Evolutionary conservation across 139 green algal species (phyloP).

Genomic region (Chlorella vulgaris): DNA sequence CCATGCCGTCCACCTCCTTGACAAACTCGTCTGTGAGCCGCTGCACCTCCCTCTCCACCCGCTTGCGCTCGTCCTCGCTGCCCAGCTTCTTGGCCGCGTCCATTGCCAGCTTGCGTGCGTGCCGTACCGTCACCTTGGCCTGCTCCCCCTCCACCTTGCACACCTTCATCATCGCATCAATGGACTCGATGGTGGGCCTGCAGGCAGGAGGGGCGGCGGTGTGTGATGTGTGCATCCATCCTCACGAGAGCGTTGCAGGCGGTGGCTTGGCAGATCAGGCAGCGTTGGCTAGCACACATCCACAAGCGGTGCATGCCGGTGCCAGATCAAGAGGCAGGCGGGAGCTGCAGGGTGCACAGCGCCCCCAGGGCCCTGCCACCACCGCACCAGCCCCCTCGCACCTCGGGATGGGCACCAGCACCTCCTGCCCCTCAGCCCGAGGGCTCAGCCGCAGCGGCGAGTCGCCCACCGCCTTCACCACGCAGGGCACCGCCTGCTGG

Average conservation of each 20-base stretch:
- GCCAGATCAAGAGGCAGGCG: no score
- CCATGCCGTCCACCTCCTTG: constrained; percentile 29
- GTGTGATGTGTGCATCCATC: neutral
- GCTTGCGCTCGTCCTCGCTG: constrained; percentile 39
- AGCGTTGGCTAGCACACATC: no score
- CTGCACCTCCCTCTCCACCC: constrained; percentile 60
- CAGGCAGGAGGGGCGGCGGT: neutral
- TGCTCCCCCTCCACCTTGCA: constrained; percentile 65
- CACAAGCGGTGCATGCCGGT: no score
- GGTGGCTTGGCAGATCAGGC: no score
- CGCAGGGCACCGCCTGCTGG: constrained; percentile 54
- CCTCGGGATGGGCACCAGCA: constrained; percentile 62
- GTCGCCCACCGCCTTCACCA: constrained; percentile 66
- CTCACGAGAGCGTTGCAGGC: neutral
- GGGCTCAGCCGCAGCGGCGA: constrained; percentile 71
- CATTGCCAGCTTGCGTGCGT: constrained; percentile 62
- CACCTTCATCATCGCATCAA: constrained; percentile 68
- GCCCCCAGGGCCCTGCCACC: neutral
- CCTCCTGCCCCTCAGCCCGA: constrained; percentile 48
- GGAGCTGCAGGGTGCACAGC: neutral
- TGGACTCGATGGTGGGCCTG: constrained; percentile 53
- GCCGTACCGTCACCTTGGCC: constrained; percentile 65
- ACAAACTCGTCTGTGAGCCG: constrained; percentile 58
- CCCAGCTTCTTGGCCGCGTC: constrained; percentile 44
- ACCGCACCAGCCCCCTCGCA: neutral